Conservation (phyloP, 2,329 filamentous ascomycete genomes). For the Curvularia hawaiiensis region DNA sequence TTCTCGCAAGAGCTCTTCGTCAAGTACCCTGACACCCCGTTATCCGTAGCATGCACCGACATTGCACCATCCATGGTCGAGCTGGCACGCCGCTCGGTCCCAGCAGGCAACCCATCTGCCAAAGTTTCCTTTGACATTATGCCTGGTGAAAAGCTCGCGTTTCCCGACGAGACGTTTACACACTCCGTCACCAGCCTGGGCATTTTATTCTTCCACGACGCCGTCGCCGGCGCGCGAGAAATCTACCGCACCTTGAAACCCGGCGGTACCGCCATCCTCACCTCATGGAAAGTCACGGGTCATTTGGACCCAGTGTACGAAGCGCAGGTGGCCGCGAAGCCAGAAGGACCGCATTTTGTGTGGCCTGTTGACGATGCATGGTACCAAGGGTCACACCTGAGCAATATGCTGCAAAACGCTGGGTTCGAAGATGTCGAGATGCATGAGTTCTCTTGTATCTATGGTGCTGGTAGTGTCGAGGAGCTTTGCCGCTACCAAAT, state of each 20-base stretch:
- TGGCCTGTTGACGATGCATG: slow-evolving; percentile 21
- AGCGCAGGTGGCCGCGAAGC: slow-evolving; percentile 14
- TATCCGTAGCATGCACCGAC: slow-evolving; percentile 19
- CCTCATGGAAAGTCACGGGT: slow-evolving; percentile 19
- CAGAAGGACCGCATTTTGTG: slow-evolving; percentile 11
- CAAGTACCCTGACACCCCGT: slow-evolving; percentile 2
- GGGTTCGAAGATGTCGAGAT: slow-evolving; percentile 16
- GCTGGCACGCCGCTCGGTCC: slow-evolving; percentile 6
- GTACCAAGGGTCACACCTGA: slow-evolving; percentile 12
- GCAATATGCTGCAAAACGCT: slow-evolving; percentile 6
- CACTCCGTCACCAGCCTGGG: slow-evolving; percentile 49
- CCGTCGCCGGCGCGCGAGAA: slow-evolving; percentile 31
- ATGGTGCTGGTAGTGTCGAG: slow-evolving; percentile 13
- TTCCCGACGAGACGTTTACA: slow-evolving; percentile 40
- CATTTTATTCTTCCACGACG: slow-evolving; percentile 42
- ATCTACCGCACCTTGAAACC: slow-evolving; percentile 46
- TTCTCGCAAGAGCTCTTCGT: slow-evolving; percentile 24
- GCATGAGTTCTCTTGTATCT: slow-evolving; percentile 11
- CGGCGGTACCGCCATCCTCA: slow-evolving; percentile 44
- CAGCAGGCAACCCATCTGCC: background rate
- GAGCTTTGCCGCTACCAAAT: slow-evolving; percentile 8
- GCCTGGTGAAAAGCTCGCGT: slow-evolving; percentile 17
- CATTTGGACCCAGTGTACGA: slow-evolving; percentile 7
- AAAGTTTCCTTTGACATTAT: slow-evolving; percentile 5
- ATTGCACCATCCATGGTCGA: slow-evolving; percentile 15